These are phyloP conservation scores for Choanephora cucurbitarum DNA, from an alignment of 371 early-diverging fungal species.

Conservation along the genomic window DNA sequence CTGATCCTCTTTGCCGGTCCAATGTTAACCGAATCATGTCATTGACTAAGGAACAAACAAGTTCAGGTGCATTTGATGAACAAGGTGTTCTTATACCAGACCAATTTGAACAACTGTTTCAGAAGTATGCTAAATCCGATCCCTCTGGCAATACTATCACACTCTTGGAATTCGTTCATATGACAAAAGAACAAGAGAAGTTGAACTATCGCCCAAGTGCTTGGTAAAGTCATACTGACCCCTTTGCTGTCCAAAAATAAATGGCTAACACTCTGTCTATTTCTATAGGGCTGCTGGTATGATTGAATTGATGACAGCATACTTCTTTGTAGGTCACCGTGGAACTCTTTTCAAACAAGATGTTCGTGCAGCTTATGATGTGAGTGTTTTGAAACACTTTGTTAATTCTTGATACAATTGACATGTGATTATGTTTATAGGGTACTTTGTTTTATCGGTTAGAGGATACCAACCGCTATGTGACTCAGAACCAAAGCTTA, in stretches of 20 bases:
- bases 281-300: constrained; percentile 24
- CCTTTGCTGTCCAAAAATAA: neutral
- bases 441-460: constrained; percentile 28
- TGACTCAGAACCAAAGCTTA: constrained; percentile 7
- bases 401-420: neutral
- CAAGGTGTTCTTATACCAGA: constrained; percentile 35
- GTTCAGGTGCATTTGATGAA: constrained; percentile 25
- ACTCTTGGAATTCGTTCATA: constrained; percentile 29
- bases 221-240: constrained; percentile 10
- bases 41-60: constrained; percentile 14
- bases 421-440: constrained; percentile 5
- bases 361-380: constrained; percentile 41
- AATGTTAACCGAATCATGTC: constrained; percentile 8
- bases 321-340: constrained; percentile 40
- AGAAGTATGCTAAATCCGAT: constrained; percentile 36
- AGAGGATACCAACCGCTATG: constrained; percentile 6
- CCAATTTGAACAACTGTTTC: constrained; percentile 32
- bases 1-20: constrained; percentile 27
- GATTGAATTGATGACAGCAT: constrained; percentile 32
- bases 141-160: constrained; percentile 32
- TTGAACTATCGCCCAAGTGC: constrained; percentile 15
- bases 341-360: constrained; percentile 32
- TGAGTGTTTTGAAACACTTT: constrained; percentile 13
- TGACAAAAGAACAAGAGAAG: constrained; percentile 32
- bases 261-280: neutral